Conservation (phyloP, 371 early-diverging fungal species). For the Coemansia linderi region DNA sequence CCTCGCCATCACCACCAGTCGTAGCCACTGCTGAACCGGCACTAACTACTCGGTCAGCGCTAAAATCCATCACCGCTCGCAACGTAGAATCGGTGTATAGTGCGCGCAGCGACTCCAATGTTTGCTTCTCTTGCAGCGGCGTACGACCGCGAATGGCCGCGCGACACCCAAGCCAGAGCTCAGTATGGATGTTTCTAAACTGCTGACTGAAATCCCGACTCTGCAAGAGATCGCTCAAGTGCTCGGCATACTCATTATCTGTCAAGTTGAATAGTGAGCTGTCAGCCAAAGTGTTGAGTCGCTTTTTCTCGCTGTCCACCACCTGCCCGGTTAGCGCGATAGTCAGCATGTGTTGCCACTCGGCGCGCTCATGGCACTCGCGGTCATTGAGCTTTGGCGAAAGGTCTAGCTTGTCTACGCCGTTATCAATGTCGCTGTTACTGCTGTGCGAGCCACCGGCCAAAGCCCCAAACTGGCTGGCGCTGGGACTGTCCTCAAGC, state of each 20-base stretch:
- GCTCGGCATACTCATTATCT: conserved; percentile 22
- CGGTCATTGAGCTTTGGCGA: conserved; percentile 47
- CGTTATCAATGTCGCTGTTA: background rate
- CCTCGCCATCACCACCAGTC: conserved; percentile 7
- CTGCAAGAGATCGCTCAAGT: conserved; percentile 51
- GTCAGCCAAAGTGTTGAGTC: conserved; percentile 55
- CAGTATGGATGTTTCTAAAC: conserved; percentile 57
- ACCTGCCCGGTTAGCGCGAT: conserved; percentile 85
- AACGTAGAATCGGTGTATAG: conserved; percentile 64
- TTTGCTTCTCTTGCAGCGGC: conserved; percentile 65
- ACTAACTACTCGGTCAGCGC: conserved; percentile 54
- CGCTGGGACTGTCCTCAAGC: background rate
- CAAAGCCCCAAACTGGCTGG: conserved; percentile 6
- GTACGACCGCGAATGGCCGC: conserved; percentile 68
- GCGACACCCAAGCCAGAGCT: conserved; percentile 78
- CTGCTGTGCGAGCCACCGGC: conserved; percentile 3
- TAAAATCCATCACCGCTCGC: conserved; percentile 67
- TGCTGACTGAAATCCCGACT: conserved; percentile 43
- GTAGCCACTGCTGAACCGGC: background rate
- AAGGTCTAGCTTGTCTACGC: background rate
- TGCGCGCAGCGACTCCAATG: conserved; percentile 67
- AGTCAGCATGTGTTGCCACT: conserved; percentile 85
- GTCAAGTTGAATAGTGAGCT: conserved; percentile 27
- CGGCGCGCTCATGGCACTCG: conserved; percentile 69
- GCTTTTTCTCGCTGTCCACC: conserved; percentile 79